Evolutionary conservation across 2,329 filamentous ascomycete species (phyloP).

Genomic region (Colletotrichum tanaceti): DNA sequence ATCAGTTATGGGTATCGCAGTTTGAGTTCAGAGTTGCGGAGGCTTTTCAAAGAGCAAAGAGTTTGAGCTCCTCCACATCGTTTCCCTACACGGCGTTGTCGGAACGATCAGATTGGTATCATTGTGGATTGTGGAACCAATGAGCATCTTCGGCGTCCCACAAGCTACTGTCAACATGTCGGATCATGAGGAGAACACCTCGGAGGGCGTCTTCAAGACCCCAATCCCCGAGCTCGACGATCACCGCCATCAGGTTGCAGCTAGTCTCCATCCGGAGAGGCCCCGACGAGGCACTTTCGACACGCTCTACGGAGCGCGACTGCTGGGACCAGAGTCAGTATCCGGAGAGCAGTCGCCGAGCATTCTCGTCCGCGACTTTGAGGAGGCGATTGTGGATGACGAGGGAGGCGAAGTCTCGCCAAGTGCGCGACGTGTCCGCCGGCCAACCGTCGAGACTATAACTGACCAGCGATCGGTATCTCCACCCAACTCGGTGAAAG

Average conservation of each 20-base stretch:
- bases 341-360: slow-evolving; percentile 48
- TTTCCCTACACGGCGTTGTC: slow-evolving; percentile 3
- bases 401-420: slow-evolving; percentile 65
- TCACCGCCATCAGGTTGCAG: slow-evolving; percentile 76
- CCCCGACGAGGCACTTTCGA: slow-evolving; percentile 79
- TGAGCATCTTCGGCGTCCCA: slow-evolving; percentile 4
- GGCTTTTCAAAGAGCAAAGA: slow-evolving; percentile 34
- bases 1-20: slow-evolving; percentile 39
- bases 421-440: slow-evolving; percentile 59
- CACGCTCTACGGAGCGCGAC: slow-evolving; percentile 70
- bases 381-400: slow-evolving; percentile 86
- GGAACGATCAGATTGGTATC: not conserved
- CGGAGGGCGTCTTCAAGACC: slow-evolving; percentile 75
- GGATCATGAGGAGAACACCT: slow-evolving; percentile 69
- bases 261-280: slow-evolving; percentile 69
- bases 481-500: slow-evolving; percentile 96
- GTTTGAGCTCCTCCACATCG: slow-evolving; percentile 9
- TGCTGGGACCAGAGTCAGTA: slow-evolving; percentile 52
- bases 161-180: slow-evolving; percentile 70
- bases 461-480: slow-evolving; percentile 77
- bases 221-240: slow-evolving; percentile 87
- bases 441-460: slow-evolving; percentile 67
- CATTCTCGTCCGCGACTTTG: slow-evolving; percentile 79
- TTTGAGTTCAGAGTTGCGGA: slow-evolving; percentile 36
- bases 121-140: not conserved